Conservation (phyloP, 805 yeast species). For the Candida ipomoeae region DNA sequence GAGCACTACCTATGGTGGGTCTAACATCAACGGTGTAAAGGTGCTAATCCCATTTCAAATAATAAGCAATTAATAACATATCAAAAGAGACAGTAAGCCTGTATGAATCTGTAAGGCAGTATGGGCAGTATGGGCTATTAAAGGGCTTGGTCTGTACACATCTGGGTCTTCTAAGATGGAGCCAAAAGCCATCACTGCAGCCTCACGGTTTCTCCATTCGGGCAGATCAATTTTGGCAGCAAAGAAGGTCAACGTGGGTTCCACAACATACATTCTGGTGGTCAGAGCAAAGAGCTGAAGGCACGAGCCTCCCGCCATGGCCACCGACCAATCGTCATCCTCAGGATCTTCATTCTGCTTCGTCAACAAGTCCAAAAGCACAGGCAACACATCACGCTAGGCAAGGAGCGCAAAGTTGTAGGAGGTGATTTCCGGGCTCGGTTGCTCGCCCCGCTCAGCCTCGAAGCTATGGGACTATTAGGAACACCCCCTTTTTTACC, state of each 20-base stretch:
- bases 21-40: too few species aligned
- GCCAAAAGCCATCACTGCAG: slow-evolving; percentile 99
- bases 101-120: too few species aligned
- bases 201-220: slow-evolving; percentile 86
- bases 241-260: slow-evolving; percentile 80
- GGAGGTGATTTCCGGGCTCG: slow-evolving; percentile 43
- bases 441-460: slow-evolving; percentile 33
- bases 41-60: too few species aligned
- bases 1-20: too few species aligned
- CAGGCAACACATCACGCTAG: slow-evolving; percentile 79
- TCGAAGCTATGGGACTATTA: too few species aligned
- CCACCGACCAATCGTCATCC: slow-evolving; percentile 95
- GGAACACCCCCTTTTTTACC: too few species aligned
- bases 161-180: slow-evolving; percentile 95
- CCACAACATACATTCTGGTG: slow-evolving; percentile 81
- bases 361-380: slow-evolving; percentile 71
- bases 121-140: too few species aligned
- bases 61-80: too few species aligned
- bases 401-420: slow-evolving; percentile 86
- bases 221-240: slow-evolving; percentile 57
- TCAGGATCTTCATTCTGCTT: slow-evolving; percentile 91
- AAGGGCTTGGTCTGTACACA: too few species aligned
- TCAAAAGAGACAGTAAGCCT: too few species aligned
- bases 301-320: slow-evolving; percentile 99
- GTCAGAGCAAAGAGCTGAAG: slow-evolving; percentile 89